Evolutionary conservation across 2,329 filamentous ascomycete species (phyloP).

Genomic region (Fusarium sp.): DNA sequence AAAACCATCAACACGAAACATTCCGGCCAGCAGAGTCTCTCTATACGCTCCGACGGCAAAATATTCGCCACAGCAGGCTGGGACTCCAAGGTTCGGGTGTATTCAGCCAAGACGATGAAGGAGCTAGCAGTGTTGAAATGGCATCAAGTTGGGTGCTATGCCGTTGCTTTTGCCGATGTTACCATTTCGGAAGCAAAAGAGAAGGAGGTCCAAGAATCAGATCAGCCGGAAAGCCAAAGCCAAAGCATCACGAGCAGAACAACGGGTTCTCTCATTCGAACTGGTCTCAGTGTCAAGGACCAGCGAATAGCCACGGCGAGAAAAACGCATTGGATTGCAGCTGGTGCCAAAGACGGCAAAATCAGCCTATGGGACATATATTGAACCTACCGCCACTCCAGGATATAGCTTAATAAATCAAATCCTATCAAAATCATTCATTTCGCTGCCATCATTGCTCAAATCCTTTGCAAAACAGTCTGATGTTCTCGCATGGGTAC

Average conservation of each 20-base stretch:
- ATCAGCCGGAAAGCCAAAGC: background rate
- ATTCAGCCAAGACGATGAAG: slow-evolving; percentile 82
- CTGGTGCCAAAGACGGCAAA: slow-evolving; percentile 93
- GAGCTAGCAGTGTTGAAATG: slow-evolving; percentile 94
- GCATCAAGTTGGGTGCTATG: slow-evolving; percentile 91
- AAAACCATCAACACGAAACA: slow-evolving; percentile 83
- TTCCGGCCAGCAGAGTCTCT: slow-evolving; percentile 86
- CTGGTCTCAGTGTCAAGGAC: slow-evolving; percentile 64
- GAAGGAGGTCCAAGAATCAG: slow-evolving; percentile 31
- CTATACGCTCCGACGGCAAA: slow-evolving; percentile 81
- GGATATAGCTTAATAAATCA: background rate
- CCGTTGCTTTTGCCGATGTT: slow-evolving; percentile 76
- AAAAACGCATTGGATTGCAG: slow-evolving; percentile 87
- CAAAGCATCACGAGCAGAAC: background rate
- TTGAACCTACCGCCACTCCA: slow-evolving; percentile 51
- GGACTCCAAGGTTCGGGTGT: slow-evolving; percentile 86
- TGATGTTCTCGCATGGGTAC: background rate
- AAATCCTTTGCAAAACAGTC: background rate
- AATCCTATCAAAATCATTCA: background rate
- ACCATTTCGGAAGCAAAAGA: slow-evolving; percentile 12
- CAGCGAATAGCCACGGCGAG: slow-evolving; percentile 73
- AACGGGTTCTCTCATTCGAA: slow-evolving; percentile 5
- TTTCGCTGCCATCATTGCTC: background rate
- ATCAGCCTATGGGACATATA: slow-evolving; percentile 97
- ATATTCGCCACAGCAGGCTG: slow-evolving; percentile 93